Base-by-base conservation (phyloP, 306 rosid species). In the Rosa multiflora region DNA sequence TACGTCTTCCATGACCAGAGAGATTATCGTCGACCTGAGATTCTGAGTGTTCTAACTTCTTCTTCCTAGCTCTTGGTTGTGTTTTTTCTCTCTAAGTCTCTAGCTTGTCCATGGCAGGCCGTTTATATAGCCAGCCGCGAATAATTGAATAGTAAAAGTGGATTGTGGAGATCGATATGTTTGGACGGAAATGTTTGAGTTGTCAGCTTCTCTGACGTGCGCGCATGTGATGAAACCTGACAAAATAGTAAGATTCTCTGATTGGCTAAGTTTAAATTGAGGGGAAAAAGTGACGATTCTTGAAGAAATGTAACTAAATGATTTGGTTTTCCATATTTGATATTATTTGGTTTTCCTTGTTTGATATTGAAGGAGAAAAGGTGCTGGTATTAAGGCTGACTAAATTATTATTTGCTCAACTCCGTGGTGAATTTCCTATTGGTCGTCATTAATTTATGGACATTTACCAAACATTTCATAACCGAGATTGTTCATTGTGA, bases 1-100 rank as follows among this genome's bases (percentile, higher is more conserved):
- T 59, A n/a, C 9, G 48, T 66, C 78, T 76, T 75, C 88, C 80
- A 81, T 85, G n/a, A 10, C 63, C 20, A 4, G 40, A 55, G 4
- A 20, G 32, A 32, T 4, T 46, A 73, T 52, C 23, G 37, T 29
- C 46, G 70, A 32, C 11, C 46, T 64, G 40, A 12, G n/a, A 14
- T 64, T 64, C 21, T 5, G 43, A 63, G 32, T 21, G 13, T 20
- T 58, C 10, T 20, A 21, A 12, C 21, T 52, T 15, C 8, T 52
- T 52, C 58, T 52, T 43, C 46, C 8, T 6, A 43, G 46, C 46
- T 5, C 46, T 43, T 43, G 37, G 8, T 43, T 17, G 21, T 17
- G 58, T 3, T 48, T 48, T 48, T 48, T 15, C 18, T 13, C 13
- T 48, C 53, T 13, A 49, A 17, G 18, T 44, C 48, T 44, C 48